phyloP scores from a whole-genome alignment of 2,329 filamentous ascomycete species.

The Fusarium pseudograminearum region DNA sequence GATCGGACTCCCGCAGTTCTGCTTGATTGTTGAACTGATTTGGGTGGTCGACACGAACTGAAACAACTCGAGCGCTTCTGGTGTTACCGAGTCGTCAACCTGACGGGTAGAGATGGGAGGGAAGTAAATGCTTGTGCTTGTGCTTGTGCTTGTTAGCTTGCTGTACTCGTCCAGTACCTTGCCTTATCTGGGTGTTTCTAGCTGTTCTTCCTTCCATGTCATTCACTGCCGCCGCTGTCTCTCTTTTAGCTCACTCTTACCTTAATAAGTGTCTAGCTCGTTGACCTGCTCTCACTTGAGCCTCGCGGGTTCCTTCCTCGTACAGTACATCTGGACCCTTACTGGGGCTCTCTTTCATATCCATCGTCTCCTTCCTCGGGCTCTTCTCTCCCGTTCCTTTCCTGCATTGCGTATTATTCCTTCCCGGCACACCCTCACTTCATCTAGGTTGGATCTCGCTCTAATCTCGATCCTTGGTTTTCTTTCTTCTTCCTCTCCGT shows the following conservation, averaged over 20 bases:
- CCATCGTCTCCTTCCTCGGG: constrained; percentile 16
- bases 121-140: no score
- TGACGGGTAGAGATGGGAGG: neutral
- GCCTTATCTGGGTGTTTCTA: constrained; percentile 4
- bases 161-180: constrained; percentile 1
- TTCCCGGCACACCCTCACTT: constrained; percentile 40
- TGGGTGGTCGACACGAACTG: constrained; percentile 23
- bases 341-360: constrained; percentile 7
- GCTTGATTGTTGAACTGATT: neutral
- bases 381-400: constrained; percentile 8
- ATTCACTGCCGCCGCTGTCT: constrained; percentile 45
- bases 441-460: constrained; percentile 38
- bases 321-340: constrained; percentile 4
- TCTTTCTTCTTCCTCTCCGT: constrained; percentile 21
- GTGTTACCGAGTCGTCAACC: constrained; percentile 28
- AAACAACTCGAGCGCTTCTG: constrained; percentile 36
- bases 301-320: constrained; percentile 5
- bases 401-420: constrained; percentile 16
- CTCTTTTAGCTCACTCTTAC: constrained; percentile 32
- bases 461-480: constrained; percentile 41
- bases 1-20: constrained; percentile 8
- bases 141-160: neutral
- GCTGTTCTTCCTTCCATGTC: constrained; percentile 13
- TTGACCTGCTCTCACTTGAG: constrained; percentile 7
- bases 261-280: constrained; percentile 7